Base-by-base conservation (phyloP, 2,329 filamentous ascomycete genomes). In the Camillea tinctor region DNA sequence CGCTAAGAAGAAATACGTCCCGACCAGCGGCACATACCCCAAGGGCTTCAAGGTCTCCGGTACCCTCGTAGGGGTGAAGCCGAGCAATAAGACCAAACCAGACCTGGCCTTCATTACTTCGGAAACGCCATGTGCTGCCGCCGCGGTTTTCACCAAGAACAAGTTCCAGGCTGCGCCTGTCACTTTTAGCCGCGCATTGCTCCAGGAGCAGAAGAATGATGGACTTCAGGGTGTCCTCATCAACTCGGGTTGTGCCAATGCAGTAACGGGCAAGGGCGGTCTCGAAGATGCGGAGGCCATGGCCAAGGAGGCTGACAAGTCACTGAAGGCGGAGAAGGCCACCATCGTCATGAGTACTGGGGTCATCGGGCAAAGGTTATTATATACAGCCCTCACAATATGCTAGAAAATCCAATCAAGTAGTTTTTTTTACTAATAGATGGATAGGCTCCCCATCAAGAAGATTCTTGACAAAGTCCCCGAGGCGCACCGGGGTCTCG, bases 291-390 rank as follows among this genome's bases (percentile, higher is more conserved):
- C 95, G 9, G 83, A 85, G 60, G 84, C 83, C 60, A 99, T 99
- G 95, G 91, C 90, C 17, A 79, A 80, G 63, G 87, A 86, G 64
- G 91, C 93, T 6, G 93, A 97, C 73, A 80, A 85, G 84, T 75
- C 71, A 60, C 76, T 83, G 2, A 82, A 81, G 15, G 75, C 79
- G 54, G 67, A 70, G 17, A 77, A 81, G 57, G 81, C 80, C 66
- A 95, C 92, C n/a, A 82, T 99, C 53, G 94, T 98, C 63, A 98
- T 99, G 95, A 97, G 93, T 74, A 99, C 95, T 1, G 95, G 95
- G 57, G 95, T 99, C 51, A 99, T 99, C 73, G 95, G 95, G 8
- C 94, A 98, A 77, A 88, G 91, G 88, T 89, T 74, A 77, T 65
- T 3, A 30, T 3, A 30, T 26, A 44, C 6, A 44, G 36, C 36